A percentile compares a stretch with the other conserved stretches of the same genome.
These are phyloP conservation scores for Rhizophagus sp. DNA, from an alignment of 192 early-diverging fungal genomes.

Conservation along the genomic window DNA sequence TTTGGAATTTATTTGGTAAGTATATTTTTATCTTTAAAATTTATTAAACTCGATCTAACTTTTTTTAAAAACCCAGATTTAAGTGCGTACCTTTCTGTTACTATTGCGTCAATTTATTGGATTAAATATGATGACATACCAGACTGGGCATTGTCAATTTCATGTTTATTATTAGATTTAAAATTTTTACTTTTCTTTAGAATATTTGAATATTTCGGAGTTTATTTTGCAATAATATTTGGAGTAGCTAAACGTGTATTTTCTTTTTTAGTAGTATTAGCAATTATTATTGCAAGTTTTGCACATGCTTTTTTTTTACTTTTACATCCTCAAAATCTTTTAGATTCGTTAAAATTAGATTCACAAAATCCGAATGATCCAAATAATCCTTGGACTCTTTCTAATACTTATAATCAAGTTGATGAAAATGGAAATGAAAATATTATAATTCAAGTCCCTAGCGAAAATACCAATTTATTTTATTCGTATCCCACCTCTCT, in stretches of 20 bases:
- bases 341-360: no score
- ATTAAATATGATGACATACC: background rate
- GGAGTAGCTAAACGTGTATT: background rate
- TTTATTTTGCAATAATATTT: slow-evolving; percentile 16
- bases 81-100: background rate
- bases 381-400: background rate
- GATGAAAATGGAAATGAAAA: background rate
- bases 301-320: slow-evolving; percentile 3
- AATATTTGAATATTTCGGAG: background rate
- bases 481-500: background rate
- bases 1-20: slow-evolving; percentile 14
- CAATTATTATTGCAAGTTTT: background rate
- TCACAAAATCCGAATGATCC: background rate
- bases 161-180: slow-evolving; percentile 1
- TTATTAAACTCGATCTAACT: no score
- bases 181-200: slow-evolving; percentile 18
- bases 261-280: slow-evolving; percentile 18
- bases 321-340: no score
- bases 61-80: background rate
- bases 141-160: background rate
- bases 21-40: no score
- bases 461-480: slow-evolving; percentile 14
- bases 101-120: background rate
- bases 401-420: background rate
- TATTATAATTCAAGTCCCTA: background rate